Conservation (phyloP, 495 filamentous ascomycete species). For the Penicillium robsamsonii region DNA sequence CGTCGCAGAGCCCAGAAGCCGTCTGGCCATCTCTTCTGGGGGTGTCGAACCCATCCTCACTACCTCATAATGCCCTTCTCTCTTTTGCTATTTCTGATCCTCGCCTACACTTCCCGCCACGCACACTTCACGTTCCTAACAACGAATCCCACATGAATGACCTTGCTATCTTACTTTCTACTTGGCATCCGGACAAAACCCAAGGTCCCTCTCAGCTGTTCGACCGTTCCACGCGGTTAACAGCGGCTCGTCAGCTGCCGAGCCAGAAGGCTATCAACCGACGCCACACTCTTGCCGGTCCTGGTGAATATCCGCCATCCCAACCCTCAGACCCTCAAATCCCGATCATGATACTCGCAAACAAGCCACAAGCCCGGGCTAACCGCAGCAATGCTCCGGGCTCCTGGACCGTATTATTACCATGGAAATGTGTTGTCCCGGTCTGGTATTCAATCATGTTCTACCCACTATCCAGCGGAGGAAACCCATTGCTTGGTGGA, state of each 20-base stretch:
- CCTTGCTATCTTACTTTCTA: constrained; percentile 56
- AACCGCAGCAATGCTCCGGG: constrained; percentile 54
- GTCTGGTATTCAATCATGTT: constrained; percentile 88
- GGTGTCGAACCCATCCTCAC: constrained; percentile 71
- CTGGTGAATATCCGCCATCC: constrained; percentile 61
- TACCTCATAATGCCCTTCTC: constrained; percentile 71
- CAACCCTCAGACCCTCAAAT: constrained; percentile 73
- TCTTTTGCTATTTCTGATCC: constrained; percentile 76
- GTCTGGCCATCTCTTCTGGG: constrained; percentile 64
- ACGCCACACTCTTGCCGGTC: constrained; percentile 65
- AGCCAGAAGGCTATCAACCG: constrained; percentile 85
- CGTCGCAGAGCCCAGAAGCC: constrained; percentile 44
- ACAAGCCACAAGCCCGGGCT: constrained; percentile 39
- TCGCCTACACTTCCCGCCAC: constrained; percentile 67
- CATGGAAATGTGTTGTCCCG: constrained; percentile 86
- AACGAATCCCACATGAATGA: constrained; percentile 44
- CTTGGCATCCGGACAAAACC: constrained; percentile 67
- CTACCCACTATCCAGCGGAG: constrained; percentile 76
- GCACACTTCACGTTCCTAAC: constrained; percentile 35
- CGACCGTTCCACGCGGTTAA: constrained; percentile 60
- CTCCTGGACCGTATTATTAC: constrained; percentile 80
- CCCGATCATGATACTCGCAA: constrained; percentile 71
- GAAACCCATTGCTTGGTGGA: constrained; percentile 79
- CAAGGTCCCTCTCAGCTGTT: constrained; percentile 61
- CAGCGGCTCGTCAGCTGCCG: constrained; percentile 62